Evolutionary conservation across 2,329 filamentous ascomycete genomes (phyloP), one percentile per base, ranked within the genome.

Genomic region (Neofusicoccum umdonicola): DNA sequence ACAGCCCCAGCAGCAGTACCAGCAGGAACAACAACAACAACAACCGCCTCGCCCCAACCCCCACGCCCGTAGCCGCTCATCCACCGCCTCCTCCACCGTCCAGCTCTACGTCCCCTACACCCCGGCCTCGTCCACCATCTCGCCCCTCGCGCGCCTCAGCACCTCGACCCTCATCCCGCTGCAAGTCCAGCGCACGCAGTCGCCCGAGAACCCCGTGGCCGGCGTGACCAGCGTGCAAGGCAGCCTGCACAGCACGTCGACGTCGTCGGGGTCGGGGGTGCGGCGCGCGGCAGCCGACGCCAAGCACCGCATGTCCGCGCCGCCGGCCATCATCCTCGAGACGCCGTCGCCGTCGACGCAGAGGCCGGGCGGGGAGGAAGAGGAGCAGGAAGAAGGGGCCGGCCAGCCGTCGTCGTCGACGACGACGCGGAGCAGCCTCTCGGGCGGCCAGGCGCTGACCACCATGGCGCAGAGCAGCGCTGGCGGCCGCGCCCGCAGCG

Each of bases 121-220:
- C 0, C 41, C 39, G 8, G 22, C 51, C 13, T 27, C 51, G 3
- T 22, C 51, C n/a, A 47, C 50, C 27, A 15, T 60, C 31, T 60
- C 56, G 11, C 51, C 61, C 4, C 50, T 54, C 50, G 50, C 45
- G 51, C 51, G 51, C 34, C 62, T 64, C 34, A 50, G 42, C 34
- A 50, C 62, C n/a, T 57, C 62, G 42, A 57, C 51, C 9, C 62
- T 64, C 17, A 41, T 58, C 31, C 62, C 62, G 42, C 62, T 64
- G 13, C 62, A 64, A 15, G 45, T 64, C 19, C 41, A 57, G 52
- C 51, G 51, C 34, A 54, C 51, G 15, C 62, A 54, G 17, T 41
- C 31, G 8, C 51, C 62, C 17, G 44, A 54, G 15, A 63, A 54
- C 52, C 62, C 62, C 19, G 15, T 50, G 7, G 35, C 45, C 12